These are phyloP conservation scores for Eucalyptus pauciflora DNA, from an alignment of 345 rosid species.

Conservation along the genomic window DNA sequence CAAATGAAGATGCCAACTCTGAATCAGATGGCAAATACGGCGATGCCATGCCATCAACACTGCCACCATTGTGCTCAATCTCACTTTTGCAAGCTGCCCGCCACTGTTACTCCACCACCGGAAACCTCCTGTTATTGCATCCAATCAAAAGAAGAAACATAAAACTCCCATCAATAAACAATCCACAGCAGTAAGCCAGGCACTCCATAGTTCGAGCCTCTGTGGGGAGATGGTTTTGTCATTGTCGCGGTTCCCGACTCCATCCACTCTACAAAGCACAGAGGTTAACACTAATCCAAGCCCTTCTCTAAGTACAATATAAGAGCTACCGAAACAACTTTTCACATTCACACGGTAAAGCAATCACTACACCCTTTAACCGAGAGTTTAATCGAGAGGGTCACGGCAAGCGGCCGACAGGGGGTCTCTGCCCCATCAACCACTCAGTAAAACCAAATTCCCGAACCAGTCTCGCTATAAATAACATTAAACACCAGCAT, in stretches of 20 bases:
- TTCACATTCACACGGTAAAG: neutral
- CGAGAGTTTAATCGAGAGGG: neutral
- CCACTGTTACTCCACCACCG: slow-evolving; percentile 83
- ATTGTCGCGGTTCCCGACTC: neutral
- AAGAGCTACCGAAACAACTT: neutral
- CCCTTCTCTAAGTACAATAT: neutral
- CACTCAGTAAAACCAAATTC: neutral
- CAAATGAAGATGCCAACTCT: slow-evolving; percentile 47
- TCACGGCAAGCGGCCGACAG: neutral
- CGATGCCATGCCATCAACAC: slow-evolving; percentile 1
- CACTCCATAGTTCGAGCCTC: neutral
- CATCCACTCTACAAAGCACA: neutral
- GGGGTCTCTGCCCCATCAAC: neutral
- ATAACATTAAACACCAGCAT: neutral
- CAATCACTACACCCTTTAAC: neutral
- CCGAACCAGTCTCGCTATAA: neutral
- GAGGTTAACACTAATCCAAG: neutral
- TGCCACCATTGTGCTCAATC: slow-evolving; percentile 17
- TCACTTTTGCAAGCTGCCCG: slow-evolving; percentile 39
- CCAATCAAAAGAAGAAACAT: neutral
- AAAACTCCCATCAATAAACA: neutral
- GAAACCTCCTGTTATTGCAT: slow-evolving; percentile 51
- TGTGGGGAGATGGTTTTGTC: neutral
- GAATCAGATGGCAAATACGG: slow-evolving; percentile 61
- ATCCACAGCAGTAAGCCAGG: neutral